phyloP scores from a whole-genome alignment of 352 stramenopile genomes.

The Phytophthora palmivora region DNA sequence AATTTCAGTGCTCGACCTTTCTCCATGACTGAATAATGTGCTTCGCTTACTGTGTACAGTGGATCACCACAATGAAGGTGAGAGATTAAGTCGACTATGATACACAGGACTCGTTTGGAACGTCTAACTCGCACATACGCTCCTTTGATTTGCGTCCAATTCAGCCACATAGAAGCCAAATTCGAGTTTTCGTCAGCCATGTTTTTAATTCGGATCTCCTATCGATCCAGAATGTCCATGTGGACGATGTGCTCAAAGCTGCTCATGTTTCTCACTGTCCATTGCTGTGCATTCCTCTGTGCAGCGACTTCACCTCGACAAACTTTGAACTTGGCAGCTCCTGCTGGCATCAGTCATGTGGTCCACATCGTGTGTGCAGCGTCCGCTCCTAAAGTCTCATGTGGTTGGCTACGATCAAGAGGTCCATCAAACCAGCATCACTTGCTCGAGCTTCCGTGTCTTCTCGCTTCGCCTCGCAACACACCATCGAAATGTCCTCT shows the following conservation, averaged over 20 bases:
- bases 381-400: slow-evolving; percentile 9
- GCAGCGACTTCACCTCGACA: background rate
- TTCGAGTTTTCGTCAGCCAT: background rate
- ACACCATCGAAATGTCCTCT: slow-evolving; percentile 24
- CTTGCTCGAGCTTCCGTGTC: background rate
- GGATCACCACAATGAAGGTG: too few relatives aligned
- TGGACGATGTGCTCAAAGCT: too few relatives aligned
- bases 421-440: slow-evolving; percentile 17
- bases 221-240: too few relatives aligned
- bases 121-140: too few relatives aligned
- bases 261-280: too few relatives aligned
- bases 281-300: background rate
- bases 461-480: slow-evolving; percentile 7
- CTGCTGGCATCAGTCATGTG: background rate
- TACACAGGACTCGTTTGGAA: too few relatives aligned
- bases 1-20: slow-evolving; percentile 12
- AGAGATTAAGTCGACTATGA: too few relatives aligned
- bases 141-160: too few relatives aligned
- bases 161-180: background rate
- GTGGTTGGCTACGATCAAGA: slow-evolving; percentile 32
- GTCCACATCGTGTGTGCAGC: background rate
- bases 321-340: too few relatives aligned
- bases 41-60: too few relatives aligned
- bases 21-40: too few relatives aligned
- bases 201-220: too few relatives aligned